These are phyloP conservation scores for Suillus cothurnatus DNA, from an alignment of 768 basidiomycete species.

Conservation along the genomic window DNA sequence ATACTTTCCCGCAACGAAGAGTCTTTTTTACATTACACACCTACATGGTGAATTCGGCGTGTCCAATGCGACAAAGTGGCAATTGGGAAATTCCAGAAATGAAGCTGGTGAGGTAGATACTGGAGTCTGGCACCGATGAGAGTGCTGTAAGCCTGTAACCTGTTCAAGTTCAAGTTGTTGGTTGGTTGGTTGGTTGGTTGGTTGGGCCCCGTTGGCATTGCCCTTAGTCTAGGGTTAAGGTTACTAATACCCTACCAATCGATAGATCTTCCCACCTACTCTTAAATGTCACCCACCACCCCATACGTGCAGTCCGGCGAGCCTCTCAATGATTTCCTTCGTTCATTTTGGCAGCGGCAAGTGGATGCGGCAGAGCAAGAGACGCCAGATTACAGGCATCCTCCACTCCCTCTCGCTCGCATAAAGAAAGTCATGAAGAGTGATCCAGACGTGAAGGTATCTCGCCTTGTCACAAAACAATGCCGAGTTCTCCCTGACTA, in stretches of 20 bases:
- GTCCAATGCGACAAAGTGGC: not conserved
- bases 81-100: not conserved
- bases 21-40: not conserved
- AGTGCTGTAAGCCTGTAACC: too few relatives aligned
- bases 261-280: slow-evolving; percentile 11
- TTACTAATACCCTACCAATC: slow-evolving; percentile 7
- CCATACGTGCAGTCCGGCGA: slow-evolving; percentile 85
- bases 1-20: not conserved
- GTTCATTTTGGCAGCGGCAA: slow-evolving; percentile 89
- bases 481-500: slow-evolving; percentile 10
- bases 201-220: not conserved
- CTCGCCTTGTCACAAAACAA: slow-evolving; percentile 24
- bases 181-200: too few relatives aligned
- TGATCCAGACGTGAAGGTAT: slow-evolving; percentile 93
- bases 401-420: slow-evolving; percentile 87
- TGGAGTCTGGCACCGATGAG: too few relatives aligned
- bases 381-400: slow-evolving; percentile 85
- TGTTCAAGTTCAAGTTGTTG: too few relatives aligned
- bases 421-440: slow-evolving; percentile 99
- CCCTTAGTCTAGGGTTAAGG: slow-evolving; percentile 33
- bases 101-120: not conserved
- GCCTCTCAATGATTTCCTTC: slow-evolving; percentile 83
- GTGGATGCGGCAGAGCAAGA: slow-evolving; percentile 86
- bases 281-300: slow-evolving; percentile 36
- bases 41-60: not conserved